Base-by-base conservation (phyloP, 768 basidiomycete genomes). In the Trametes villosa region DNA sequence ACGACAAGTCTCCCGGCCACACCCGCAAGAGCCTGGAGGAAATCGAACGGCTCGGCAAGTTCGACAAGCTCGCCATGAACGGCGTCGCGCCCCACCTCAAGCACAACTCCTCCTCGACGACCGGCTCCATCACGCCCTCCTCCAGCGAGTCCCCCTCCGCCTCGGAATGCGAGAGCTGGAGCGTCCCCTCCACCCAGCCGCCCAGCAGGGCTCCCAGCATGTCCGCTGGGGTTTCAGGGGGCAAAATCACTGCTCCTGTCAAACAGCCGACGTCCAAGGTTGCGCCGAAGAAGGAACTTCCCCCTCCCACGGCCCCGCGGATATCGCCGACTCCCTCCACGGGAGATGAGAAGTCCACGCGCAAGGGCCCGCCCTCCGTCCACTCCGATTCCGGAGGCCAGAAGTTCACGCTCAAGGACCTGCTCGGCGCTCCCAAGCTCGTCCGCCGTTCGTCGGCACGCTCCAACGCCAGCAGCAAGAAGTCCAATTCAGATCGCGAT, bases 361-460 rank as follows among this genome's bases (percentile, higher is more conserved):
- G 54, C 59, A 60, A 59, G 54, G 61, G 58, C 41, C 64, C 64
- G 45, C 67, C 68, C 24, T 72, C 72, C 31, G 62, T 66, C 67
- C 69, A 70, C 71, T 85, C 87, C 56, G 84, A 86, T 42, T 78
- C 77, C 40, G 78, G 78, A 36, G 78, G 78, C 46, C 88, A 90
- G 71, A 91, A 86, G 75, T 95, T 95, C 76, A 90, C 81, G 41
- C 83, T 97, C 68, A 95, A 91, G 82, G 84, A 95, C 71, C 82
- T 97, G 27, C 55, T 66, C 24, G 79, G 77, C 46, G 87, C 85
- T 0, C 91, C 93, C 26, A 96, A 93, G 76, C 79, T 96, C 29
- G 76, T 78, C 30, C 78, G 95, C 64, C 88, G 81, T 67, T 78
- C 83, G 0, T 92, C 92, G 0, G 87, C 87, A 67, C 82, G 89